Conservation (phyloP, 805 yeast genomes). For the Teunomyces panamensis region DNA sequence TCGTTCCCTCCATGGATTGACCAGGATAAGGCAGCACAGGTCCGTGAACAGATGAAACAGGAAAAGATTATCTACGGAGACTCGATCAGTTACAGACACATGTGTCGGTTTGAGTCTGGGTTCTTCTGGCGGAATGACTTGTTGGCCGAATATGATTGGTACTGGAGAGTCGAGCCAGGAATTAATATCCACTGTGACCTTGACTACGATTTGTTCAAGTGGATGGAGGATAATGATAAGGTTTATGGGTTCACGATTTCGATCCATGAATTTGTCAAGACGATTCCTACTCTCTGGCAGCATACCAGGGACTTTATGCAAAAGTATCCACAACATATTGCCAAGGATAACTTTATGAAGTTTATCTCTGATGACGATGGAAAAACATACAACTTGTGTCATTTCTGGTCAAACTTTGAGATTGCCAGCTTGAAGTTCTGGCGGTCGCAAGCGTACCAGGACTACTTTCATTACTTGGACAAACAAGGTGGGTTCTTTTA, state of each 20-base stretch:
- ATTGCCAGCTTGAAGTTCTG: conserved; percentile 71
- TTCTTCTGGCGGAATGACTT: conserved; percentile 78
- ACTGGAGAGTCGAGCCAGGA: conserved; percentile 95
- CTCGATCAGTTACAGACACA: conserved; percentile 75
- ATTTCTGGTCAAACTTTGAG: conserved; percentile 91
- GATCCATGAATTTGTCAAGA: conserved; percentile 74
- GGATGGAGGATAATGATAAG: conserved; percentile 71
- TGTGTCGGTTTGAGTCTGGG: conserved; percentile 91
- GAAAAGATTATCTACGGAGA: conserved; percentile 69
- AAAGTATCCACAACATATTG: conserved; percentile 58
- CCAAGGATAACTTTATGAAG: conserved; percentile 62
- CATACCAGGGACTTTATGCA: conserved; percentile 65
- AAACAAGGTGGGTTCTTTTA: conserved; percentile 84
- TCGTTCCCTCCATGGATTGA: conserved; percentile 82
- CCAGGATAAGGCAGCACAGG: conserved; percentile 62
- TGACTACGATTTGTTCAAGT: conserved; percentile 80
- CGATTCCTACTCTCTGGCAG: conserved; percentile 84
- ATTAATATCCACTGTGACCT: conserved; percentile 78
- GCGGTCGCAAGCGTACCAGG: conserved; percentile 66
- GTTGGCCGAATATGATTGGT: conserved; percentile 73
- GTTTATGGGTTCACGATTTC: conserved; percentile 87
- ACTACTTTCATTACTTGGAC: conserved; percentile 74
- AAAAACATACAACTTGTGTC: conserved; percentile 71
- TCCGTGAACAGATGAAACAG: conserved; percentile 57
- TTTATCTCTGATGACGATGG: conserved; percentile 72